Percentiles rank a stretch among this genome's conserved stretches.
Evolutionary conservation across 345 rosid species (phyloP).

Genomic region (Erucastrum elatum): DNA sequence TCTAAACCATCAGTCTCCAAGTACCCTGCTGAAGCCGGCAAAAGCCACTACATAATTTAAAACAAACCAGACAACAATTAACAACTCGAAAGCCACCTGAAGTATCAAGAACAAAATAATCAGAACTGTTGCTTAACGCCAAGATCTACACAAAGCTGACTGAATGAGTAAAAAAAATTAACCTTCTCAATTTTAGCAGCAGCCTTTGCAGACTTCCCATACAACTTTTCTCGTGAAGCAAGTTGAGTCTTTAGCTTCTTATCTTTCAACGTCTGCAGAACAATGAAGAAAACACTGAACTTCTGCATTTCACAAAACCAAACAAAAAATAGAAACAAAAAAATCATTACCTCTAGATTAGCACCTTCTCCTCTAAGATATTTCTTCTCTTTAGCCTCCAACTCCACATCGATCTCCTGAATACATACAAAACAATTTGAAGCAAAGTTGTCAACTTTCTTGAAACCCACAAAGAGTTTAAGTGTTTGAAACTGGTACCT

Average conservation of each 20-base stretch:
- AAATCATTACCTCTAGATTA: constrained; percentile 60
- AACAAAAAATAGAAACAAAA: constrained; percentile 11
- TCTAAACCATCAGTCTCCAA: constrained; percentile 88
- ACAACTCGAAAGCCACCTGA: not conserved
- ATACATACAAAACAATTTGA: constrained; percentile 1
- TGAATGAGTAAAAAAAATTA: constrained; percentile 4
- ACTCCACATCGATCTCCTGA: constrained; percentile 58
- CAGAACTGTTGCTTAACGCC: not conserved
- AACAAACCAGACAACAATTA: constrained; percentile 8
- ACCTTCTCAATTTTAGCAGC: constrained; percentile 93
- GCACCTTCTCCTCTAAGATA: constrained; percentile 76
- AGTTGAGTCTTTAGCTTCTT: constrained; percentile 77
- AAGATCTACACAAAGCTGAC: not conserved
- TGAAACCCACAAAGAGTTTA: constrained; percentile 16
- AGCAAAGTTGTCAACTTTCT: constrained; percentile 13
- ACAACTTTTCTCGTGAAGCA: constrained; percentile 60
- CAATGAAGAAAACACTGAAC: constrained; percentile 8
- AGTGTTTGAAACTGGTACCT: constrained; percentile 30
- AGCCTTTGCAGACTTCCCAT: constrained; percentile 66
- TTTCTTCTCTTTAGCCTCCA: constrained; percentile 56
- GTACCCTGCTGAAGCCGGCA: constrained; percentile 78
- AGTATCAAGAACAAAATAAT: not conserved
- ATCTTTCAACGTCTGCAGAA: constrained; percentile 49
- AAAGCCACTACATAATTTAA: constrained; percentile 64
- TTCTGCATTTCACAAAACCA: constrained; percentile 7